phyloP scores from a whole-genome alignment of 1,139 yeast species.

The Candida tunisiensis region DNA sequence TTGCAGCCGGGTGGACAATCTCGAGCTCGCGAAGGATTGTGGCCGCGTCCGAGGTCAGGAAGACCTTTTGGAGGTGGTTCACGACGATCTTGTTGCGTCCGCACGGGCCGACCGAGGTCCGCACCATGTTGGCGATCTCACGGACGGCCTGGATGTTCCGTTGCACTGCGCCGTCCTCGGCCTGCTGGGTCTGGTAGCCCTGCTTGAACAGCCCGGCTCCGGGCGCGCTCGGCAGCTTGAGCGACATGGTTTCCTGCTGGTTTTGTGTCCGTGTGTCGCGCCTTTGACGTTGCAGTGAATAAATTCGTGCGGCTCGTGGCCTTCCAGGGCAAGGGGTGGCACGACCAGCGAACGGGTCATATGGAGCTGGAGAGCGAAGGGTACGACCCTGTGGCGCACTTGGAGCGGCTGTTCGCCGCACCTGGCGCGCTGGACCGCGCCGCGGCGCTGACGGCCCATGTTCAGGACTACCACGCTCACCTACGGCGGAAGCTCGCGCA shows the following conservation, averaged over 20 bases:
- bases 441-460: constrained; percentile 8
- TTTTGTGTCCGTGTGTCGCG: background rate
- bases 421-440: constrained; percentile 4
- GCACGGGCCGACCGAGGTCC: constrained; percentile 94
- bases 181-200: constrained; percentile 80
- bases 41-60: constrained; percentile 92
- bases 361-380: background rate
- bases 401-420: constrained; percentile 7
- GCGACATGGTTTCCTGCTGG: constrained; percentile 61
- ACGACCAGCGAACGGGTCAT: background rate
- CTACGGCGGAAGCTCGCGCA: constrained; percentile 27
- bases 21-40: constrained; percentile 89
- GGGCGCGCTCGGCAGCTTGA: constrained; percentile 86
- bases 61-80: constrained; percentile 65
- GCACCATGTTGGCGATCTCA: constrained; percentile 79
- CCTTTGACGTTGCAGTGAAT: too few relatives aligned
- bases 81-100: constrained; percentile 94
- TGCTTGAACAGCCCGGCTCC: constrained; percentile 88
- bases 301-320: too few relatives aligned
- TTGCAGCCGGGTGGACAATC: constrained; percentile 95
- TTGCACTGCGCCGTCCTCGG: constrained; percentile 87
- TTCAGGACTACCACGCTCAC: constrained; percentile 28
- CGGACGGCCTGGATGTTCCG: constrained; percentile 90
- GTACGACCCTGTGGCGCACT: background rate
- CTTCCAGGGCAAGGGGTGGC: background rate